Conservation (phyloP, 1,139 yeast species). For the Geotrichum carabidarum region DNA sequence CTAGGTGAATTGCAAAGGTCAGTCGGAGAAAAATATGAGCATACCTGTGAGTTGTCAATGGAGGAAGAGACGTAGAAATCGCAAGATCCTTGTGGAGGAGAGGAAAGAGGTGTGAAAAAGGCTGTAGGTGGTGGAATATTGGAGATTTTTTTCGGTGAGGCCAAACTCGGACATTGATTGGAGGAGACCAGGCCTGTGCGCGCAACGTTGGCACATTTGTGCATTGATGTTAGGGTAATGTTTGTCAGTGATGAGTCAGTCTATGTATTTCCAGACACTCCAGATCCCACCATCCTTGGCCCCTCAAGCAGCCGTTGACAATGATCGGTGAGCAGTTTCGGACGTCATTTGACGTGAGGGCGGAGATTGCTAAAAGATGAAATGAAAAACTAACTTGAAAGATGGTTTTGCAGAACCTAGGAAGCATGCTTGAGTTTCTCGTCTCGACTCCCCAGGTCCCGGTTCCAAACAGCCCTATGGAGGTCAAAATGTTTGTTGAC, state of each 20-base stretch:
- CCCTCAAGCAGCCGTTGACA: background rate
- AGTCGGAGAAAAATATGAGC: background rate
- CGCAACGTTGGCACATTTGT: background rate
- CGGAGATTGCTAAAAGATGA: background rate
- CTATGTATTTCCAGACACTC: background rate
- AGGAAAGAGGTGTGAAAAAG: conserved; percentile 2
- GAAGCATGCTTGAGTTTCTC: conserved; percentile 14
- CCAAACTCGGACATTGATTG: conserved; percentile 9
- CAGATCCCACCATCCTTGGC: too few species aligned
- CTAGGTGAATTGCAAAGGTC: background rate
- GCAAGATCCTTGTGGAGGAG: conserved; percentile 1
- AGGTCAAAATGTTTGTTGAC: conserved; percentile 12
- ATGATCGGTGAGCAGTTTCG: conserved; percentile 3
- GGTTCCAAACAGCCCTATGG: conserved; percentile 14
- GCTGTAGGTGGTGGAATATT: background rate
- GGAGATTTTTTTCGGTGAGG: background rate
- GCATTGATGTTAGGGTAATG: background rate
- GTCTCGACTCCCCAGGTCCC: conserved; percentile 14
- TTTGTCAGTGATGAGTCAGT: background rate
- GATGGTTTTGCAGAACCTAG: conserved; percentile 10
- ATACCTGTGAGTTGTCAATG: conserved; percentile 7
- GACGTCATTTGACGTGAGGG: conserved; percentile 5
- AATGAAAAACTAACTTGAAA: background rate
- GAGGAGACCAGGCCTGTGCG: conserved; percentile 4
- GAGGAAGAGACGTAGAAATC: background rate